phyloP scores from a whole-genome alignment of 83 land plant genomes.

The Picea abies region DNA sequence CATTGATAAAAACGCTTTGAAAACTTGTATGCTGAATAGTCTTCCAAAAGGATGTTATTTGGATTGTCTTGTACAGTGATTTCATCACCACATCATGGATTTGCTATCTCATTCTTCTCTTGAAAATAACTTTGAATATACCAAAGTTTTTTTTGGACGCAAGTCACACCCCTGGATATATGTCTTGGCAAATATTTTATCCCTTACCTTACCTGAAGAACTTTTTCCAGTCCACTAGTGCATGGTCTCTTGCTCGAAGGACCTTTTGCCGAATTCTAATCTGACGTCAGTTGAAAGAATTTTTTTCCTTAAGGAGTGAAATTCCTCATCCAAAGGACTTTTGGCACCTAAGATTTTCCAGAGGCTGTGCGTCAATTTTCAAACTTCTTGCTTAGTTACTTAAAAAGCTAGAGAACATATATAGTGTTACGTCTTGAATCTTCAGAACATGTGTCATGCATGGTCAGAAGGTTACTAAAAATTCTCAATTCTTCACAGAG shows the following conservation, averaged over 20 bases:
- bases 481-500: neutral
- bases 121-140: neutral
- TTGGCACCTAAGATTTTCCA: no score
- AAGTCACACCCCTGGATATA: neutral
- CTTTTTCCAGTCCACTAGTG: neutral
- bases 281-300: neutral
- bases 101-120: neutral
- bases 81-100: neutral
- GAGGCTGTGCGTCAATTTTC: no score
- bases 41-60: neutral
- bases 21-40: no score
- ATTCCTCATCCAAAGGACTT: no score
- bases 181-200: neutral
- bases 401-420: no score
- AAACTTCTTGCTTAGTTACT: no score
- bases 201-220: neutral
- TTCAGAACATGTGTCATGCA: neutral
- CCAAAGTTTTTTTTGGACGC: neutral
- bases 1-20: no score
- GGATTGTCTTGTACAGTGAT: neutral
- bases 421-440: no score
- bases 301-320: no score
- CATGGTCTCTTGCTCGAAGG: neutral
- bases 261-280: neutral
- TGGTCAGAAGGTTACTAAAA: neutral